Percentiles rank a stretch among this genome's conserved stretches.
Conservation (phyloP, 1,139 yeast species). For the Lodderomyces metapsilosis region DNA sequence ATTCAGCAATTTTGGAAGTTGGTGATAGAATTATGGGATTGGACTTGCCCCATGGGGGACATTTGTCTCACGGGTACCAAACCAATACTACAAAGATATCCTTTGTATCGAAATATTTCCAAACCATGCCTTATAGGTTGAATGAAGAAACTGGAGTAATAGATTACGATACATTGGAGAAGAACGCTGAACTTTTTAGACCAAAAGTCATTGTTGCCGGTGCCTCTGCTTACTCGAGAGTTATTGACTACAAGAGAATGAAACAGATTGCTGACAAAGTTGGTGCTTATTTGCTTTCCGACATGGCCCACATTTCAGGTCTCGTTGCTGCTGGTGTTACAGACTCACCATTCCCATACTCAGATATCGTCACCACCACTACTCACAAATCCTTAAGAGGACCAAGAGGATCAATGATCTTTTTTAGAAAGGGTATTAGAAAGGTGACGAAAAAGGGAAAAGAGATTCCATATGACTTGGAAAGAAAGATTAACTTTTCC, state of each 20-base stretch:
- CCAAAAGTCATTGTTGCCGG: slow-evolving; percentile 96
- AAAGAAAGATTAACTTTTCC: slow-evolving; percentile 86
- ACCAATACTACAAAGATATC: slow-evolving; percentile 86
- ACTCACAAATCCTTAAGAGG: slow-evolving; percentile 97
- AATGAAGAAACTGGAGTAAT: slow-evolving; percentile 83
- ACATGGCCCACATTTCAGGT: slow-evolving; percentile 97
- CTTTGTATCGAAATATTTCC: slow-evolving; percentile 88
- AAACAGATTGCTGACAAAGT: slow-evolving; percentile 86
- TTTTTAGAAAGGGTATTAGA: slow-evolving; percentile 90
- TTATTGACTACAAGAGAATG: slow-evolving; percentile 88
- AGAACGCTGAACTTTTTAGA: slow-evolving; percentile 82
- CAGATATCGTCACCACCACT: slow-evolving; percentile 95
- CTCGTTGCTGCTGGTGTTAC: slow-evolving; percentile 91
- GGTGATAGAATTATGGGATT: slow-evolving; percentile 96
- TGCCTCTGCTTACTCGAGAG: slow-evolving; percentile 92
- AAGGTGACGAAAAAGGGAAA: slow-evolving; percentile 84
- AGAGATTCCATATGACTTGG: slow-evolving; percentile 83
- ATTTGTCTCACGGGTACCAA: slow-evolving; percentile 94
- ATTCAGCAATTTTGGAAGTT: slow-evolving; percentile 86
- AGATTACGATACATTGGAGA: slow-evolving; percentile 86
- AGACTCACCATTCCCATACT: slow-evolving; percentile 88
- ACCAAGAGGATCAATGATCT: slow-evolving; percentile 98
- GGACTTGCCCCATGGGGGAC: slow-evolving; percentile 97
- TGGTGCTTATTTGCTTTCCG: slow-evolving; percentile 87
- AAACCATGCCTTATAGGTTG: slow-evolving; percentile 94